phyloP scores from a whole-genome alignment of 148 eudicot genomes.

The Rhododendron ovatum region DNA sequence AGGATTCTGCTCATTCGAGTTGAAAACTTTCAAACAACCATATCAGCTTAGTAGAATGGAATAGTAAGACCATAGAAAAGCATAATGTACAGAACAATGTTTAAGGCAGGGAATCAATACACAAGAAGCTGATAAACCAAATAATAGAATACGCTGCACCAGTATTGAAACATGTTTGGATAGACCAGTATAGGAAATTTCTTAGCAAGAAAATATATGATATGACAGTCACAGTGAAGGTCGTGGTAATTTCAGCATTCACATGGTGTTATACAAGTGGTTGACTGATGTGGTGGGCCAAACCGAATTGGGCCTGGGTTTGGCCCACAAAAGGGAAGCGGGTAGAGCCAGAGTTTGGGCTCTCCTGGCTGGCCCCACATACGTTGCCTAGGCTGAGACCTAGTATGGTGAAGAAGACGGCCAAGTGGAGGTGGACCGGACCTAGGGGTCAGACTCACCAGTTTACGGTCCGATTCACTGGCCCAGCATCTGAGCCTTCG shows the following conservation, averaged over 20 bases:
- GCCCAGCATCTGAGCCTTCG: no score
- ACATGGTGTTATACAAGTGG: not conserved
- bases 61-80: not conserved
- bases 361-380: no score
- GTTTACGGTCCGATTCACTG: no score
- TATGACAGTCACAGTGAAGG: not conserved
- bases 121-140: not conserved
- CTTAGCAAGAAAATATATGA: not conserved
- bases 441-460: no score
- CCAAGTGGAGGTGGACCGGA: no score
- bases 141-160: not conserved
- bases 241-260: not conserved
- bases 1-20: conserved; percentile 30
- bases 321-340: no score
- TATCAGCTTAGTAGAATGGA: not conserved
- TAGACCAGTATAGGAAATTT: not conserved
- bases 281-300: not conserved
- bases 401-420: no score
- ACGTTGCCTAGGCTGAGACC: no score
- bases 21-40: not conserved
- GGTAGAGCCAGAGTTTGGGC: no score
- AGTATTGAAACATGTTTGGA: not conserved
- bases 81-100: not conserved
- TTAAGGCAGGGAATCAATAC: not conserved
- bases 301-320: no score